Evolutionary conservation across 768 basidiomycete species (phyloP).

Genomic region (Lyophyllum decastes): DNA sequence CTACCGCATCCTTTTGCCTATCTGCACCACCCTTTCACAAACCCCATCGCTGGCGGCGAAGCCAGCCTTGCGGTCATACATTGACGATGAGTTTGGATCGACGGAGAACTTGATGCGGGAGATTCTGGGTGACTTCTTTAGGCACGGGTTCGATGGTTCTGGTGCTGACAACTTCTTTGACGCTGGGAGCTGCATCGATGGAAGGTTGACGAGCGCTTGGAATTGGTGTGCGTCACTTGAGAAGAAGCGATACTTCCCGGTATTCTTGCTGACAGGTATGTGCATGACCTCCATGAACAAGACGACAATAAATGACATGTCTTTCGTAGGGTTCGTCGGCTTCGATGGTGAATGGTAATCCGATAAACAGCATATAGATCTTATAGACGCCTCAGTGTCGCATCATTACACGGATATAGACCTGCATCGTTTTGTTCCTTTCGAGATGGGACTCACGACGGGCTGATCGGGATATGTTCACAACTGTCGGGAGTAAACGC

Average conservation of each 20-base stretch:
- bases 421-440: slow-evolving; percentile 3
- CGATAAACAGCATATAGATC: not conserved
- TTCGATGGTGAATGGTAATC: slow-evolving; percentile 85
- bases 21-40: slow-evolving; percentile 79
- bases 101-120: slow-evolving; percentile 67
- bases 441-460: too few species aligned
- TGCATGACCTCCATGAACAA: not conserved
- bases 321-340: slow-evolving; percentile 66
- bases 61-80: slow-evolving; percentile 72
- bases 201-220: slow-evolving; percentile 87
- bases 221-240: slow-evolving; percentile 87
- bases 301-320: slow-evolving; percentile 1
- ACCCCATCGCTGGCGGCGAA: slow-evolving; percentile 67
- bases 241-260: slow-evolving; percentile 83
- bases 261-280: slow-evolving; percentile 78
- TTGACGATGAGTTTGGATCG: slow-evolving; percentile 83
- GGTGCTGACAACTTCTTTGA: slow-evolving; percentile 93
- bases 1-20: slow-evolving; percentile 85
- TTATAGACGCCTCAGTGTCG: not conserved
- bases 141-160: slow-evolving; percentile 86
- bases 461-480: too few species aligned
- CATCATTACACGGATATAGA: not conserved
- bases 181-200: slow-evolving; percentile 84
- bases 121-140: slow-evolving; percentile 82
- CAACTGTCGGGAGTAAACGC: too few species aligned